phyloP scores from a whole-genome alignment of 2,329 filamentous ascomycete species.

The Diplodia intermedia region DNA sequence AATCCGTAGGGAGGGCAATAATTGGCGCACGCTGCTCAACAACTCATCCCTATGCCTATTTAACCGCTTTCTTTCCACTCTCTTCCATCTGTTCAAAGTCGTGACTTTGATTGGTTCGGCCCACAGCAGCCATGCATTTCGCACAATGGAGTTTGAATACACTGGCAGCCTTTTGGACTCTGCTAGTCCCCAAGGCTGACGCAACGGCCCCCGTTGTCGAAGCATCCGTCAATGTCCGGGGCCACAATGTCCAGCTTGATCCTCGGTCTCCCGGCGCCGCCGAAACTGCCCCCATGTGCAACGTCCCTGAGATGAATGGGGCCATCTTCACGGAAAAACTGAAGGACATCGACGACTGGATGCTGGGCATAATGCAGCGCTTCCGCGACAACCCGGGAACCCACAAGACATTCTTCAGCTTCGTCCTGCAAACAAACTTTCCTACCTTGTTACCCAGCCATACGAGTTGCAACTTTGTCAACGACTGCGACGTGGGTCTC shows the following conservation, averaged over 20 bases:
- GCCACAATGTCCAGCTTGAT: no score
- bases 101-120: no score
- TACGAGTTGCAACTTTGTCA: background rate
- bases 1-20: no score
- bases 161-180: background rate
- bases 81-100: no score
- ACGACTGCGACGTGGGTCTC: background rate
- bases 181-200: background rate
- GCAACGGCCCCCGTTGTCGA: background rate
- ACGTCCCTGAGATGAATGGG: background rate
- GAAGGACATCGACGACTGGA: background rate
- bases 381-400: background rate
- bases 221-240: no score
- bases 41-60: no score
- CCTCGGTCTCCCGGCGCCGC: no score
- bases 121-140: background rate
- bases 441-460: background rate
- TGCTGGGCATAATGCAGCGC: background rate
- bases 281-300: background rate
- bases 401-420: background rate
- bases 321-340: background rate
- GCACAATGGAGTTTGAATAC: background rate
- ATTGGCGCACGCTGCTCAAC: no score
- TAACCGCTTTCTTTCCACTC: no score
- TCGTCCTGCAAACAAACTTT: background rate